A percentile compares a stretch with the other conserved stretches of the same genome.
These are phyloP conservation scores for Monosporascus cannonballus DNA, from an alignment of 2,329 filamentous ascomycete species.

Conservation along the genomic window DNA sequence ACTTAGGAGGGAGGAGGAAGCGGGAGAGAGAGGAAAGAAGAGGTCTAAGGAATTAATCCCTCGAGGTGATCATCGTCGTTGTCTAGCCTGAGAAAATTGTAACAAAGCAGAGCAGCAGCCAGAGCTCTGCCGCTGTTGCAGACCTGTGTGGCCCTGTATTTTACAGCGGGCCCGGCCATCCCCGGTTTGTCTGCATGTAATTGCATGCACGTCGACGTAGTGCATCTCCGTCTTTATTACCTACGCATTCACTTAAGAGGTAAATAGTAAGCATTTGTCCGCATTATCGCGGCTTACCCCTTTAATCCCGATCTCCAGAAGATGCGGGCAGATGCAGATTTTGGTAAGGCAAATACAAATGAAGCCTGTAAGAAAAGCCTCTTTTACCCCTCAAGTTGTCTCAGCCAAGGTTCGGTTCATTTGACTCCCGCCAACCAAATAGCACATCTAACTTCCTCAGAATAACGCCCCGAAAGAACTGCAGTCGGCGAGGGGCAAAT, in stretches of 20 bases:
- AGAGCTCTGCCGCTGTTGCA: not conserved
- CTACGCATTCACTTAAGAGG: not conserved
- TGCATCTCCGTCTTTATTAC: too few relatives aligned
- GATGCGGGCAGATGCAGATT: not conserved
- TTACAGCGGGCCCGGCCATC: not conserved
- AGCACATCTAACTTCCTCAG: not conserved
- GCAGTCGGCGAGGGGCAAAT: not conserved
- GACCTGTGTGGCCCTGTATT: not conserved
- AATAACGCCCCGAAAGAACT: too few relatives aligned
- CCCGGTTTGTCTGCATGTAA: not conserved
- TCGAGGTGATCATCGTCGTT: not conserved
- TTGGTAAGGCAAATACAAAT: too few relatives aligned
- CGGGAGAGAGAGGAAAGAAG: conserved; percentile 7
- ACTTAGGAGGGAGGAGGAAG: conserved; percentile 7
- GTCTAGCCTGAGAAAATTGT: not conserved
- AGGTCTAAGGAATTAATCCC: not conserved
- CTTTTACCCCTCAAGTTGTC: not conserved
- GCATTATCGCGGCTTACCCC: too few relatives aligned
- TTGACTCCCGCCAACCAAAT: not conserved
- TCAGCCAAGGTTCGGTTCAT: not conserved
- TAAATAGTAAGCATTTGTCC: not conserved
- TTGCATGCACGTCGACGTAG: too few relatives aligned
- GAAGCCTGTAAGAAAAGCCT: not conserved
- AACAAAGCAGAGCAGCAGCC: not conserved
- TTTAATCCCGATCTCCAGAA: too few relatives aligned